Conservation (phyloP, 2,329 filamentous ascomycete species). For the Fusarium fujikuroi region DNA sequence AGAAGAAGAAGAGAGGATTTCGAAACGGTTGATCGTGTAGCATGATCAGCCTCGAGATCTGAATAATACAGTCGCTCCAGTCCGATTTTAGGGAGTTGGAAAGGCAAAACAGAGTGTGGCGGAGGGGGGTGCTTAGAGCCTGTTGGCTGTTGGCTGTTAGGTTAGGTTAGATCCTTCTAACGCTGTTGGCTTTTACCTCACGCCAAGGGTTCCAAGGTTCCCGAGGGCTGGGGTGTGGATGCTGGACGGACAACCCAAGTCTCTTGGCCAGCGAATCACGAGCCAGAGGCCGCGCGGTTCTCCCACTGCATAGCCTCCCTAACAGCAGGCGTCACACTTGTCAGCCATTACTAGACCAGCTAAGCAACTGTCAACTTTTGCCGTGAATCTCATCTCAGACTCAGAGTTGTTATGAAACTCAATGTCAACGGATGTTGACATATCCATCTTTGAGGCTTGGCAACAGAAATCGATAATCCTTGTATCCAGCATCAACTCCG, state of each 20-base stretch:
- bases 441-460: background rate
- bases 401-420: slow-evolving; percentile 11
- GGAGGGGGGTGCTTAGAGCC: slow-evolving; percentile 19
- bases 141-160: background rate
- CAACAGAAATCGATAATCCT: background rate
- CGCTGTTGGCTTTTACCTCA: background rate
- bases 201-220: slow-evolving; percentile 24
- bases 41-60: slow-evolving; percentile 20
- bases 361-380: background rate
- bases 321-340: background rate
- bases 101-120: slow-evolving; percentile 33
- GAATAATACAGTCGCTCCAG: slow-evolving; percentile 7
- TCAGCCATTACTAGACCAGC: background rate
- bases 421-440: slow-evolving; percentile 7
- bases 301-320: slow-evolving; percentile 29
- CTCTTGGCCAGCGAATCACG: slow-evolving; percentile 25
- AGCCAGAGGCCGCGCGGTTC: slow-evolving; percentile 33
- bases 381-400: slow-evolving; percentile 6
- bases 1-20: background rate
- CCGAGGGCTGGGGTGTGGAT: slow-evolving; percentile 28
- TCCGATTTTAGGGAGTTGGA: background rate
- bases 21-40: background rate
- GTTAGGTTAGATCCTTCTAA: slow-evolving; percentile 3
- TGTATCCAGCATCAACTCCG: background rate
- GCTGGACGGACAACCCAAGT: slow-evolving; percentile 32